A percentile compares a stretch with the other conserved stretches of the same genome.
These are phyloP conservation scores for Leccinum pseudoinsigne DNA, from an alignment of 1,284 basidiomycete genomes.

Conservation along the genomic window DNA sequence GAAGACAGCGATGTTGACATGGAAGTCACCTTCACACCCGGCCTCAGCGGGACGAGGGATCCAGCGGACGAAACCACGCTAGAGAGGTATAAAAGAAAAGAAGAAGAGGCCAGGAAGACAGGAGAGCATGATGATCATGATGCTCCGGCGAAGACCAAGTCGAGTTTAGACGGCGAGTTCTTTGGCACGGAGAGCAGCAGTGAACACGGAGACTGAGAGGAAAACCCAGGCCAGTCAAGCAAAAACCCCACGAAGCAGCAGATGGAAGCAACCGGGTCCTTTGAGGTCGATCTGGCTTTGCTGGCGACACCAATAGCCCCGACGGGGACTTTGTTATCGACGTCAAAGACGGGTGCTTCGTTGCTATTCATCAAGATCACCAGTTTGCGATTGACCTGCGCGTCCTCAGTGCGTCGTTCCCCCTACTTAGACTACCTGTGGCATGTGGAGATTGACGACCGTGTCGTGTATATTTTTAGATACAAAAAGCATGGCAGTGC, in stretches of 20 bases:
- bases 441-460: not conserved
- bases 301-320: slow-evolving; percentile 60
- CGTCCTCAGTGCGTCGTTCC: slow-evolving; percentile 79
- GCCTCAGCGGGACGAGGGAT: slow-evolving; percentile 57
- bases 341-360: slow-evolving; percentile 88
- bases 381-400: slow-evolving; percentile 93
- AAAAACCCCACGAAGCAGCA: slow-evolving; percentile 23
- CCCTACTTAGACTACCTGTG: too few species aligned
- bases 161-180: slow-evolving; percentile 60
- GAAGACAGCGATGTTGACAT: slow-evolving; percentile 68
- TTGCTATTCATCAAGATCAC: slow-evolving; percentile 85
- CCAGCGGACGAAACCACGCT: slow-evolving; percentile 80
- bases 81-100: slow-evolving; percentile 82
- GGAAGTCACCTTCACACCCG: slow-evolving; percentile 93
- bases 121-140: slow-evolving; percentile 26
- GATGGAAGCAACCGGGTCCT: slow-evolving; percentile 6
- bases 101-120: slow-evolving; percentile 50
- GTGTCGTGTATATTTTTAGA: slow-evolving; percentile 39
- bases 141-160: slow-evolving; percentile 27
- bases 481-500: slow-evolving; percentile 86
- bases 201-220: slow-evolving; percentile 40
- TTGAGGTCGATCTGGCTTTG: slow-evolving; percentile 61
- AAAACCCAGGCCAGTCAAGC: slow-evolving; percentile 19
- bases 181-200: slow-evolving; percentile 49
- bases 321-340: slow-evolving; percentile 78